Evolutionary conservation across 2,329 filamentous ascomycete genomes (phyloP).

Genomic region (Cladophialophora carrionii): DNA sequence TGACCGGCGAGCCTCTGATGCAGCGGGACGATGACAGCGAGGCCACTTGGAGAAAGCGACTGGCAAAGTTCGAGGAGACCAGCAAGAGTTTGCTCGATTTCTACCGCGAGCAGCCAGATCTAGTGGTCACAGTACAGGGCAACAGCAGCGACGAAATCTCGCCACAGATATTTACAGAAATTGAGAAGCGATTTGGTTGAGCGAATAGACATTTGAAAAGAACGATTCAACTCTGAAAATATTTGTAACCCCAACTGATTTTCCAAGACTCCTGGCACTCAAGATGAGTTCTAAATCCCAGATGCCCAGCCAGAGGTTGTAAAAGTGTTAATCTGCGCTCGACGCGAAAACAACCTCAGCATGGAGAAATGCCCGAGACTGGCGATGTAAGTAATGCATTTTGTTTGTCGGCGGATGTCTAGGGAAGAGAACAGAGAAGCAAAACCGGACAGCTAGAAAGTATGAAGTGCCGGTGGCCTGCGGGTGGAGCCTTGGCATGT

Average conservation of each 20-base stretch:
- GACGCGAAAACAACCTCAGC: conserved; percentile 38
- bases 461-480: background rate
- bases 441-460: background rate
- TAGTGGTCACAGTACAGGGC: conserved; percentile 84
- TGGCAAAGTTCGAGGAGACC: conserved; percentile 83
- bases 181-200: conserved; percentile 72
- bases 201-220: conserved; percentile 10
- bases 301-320: conserved; percentile 40
- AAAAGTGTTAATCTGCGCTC: conserved; percentile 31
- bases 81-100: conserved; percentile 84
- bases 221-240: conserved; percentile 1
- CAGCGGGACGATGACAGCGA: conserved; percentile 85
- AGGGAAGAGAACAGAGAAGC: conserved; percentile 18
- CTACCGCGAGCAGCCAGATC: conserved; percentile 70
- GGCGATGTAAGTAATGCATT: conserved; percentile 35
- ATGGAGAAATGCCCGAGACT: conserved; percentile 32
- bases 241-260: conserved; percentile 40
- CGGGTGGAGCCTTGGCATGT: conserved; percentile 15
- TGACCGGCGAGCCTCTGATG: conserved; percentile 84
- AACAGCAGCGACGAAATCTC: conserved; percentile 93
- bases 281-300: conserved; percentile 39
- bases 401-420: conserved; percentile 34
- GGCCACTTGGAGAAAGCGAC: conserved; percentile 78
- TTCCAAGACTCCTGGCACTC: conserved; percentile 40
- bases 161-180: conserved; percentile 82